Evolutionary conservation across 1,284 basidiomycete species (phyloP), one percentile per base, ranked within the genome.

Genomic region (Jaminaea rosea): DNA sequence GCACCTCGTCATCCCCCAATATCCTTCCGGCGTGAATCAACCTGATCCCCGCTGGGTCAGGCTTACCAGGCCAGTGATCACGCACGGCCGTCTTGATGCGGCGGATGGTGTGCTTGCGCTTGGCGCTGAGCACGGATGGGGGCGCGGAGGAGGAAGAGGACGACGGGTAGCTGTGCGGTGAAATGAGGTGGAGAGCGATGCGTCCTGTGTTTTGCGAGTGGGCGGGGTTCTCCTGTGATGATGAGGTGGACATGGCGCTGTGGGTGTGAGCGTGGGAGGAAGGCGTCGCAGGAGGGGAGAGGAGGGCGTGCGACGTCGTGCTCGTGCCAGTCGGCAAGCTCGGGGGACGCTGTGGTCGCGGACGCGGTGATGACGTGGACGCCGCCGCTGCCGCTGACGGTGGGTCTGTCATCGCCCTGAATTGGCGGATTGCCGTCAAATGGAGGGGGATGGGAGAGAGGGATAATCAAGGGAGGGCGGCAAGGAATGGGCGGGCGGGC

Each of bases 21-120:
- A 69, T 52, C 19, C 62, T 57, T 39, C 67, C 67, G 1, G 58
- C 49, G n/a, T 56, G 31, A 19, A 69, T 68, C 42, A 55, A 64
- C 28, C 67, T 60, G 48, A 69, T 65, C 19, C 63, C 67, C 2
- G 50, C 48, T 13, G 58, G 45, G 2, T 51, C 50, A 24, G 58
- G 65, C 45, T 48, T 53, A 26, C 58, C 63, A 17, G 50, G 47
- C 63, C 62, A 63, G 13, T 36, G n/a, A 21, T 6, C 10, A 36
- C 21, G 34, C 9, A 36, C 34, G 21, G 34, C 34, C 6, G n/a
- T 36, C 34, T 36, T 36, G 34, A 55, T 54, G 3, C 28, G 41
- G 8, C 56, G 26, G 10, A 69, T 58, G 17, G 15, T 44, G 13
- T 54, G 54, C 49, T 66, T 59, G 34, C 55, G 27, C 21, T 50